Evolutionary conservation across 257 asterid genomes (phyloP), one percentile per base, ranked within the genome.

Genomic region (Salvia rosmarinus): DNA sequence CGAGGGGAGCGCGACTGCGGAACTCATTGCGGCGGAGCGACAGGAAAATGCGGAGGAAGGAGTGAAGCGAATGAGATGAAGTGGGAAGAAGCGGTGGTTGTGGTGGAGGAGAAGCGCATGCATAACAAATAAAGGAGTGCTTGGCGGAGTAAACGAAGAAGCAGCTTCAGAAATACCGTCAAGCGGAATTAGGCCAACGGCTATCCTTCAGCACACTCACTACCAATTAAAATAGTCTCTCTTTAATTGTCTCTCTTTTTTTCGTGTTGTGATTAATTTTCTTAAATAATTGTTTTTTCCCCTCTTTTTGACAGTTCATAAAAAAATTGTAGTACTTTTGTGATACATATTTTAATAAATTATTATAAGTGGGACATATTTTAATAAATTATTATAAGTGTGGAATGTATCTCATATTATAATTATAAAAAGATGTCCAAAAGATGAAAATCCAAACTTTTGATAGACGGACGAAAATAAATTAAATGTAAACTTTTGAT

Each of bases 1-100:
- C 4, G 95, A 82, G 35, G 96, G 92, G 52, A 91, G 86, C 67
- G 74, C 19, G 32, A 84, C 59, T 0, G 97, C 82, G 49, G 90
- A 76, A 21, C 68, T 58, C 96, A 87, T 86, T 43, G 83, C 75
- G 39, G 79, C 71, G 80, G 81, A 68, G 59, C 64, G 54, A 60
- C 50, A 37, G 44, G 71, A 35, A 9, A 70, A 40, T 42, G 47
- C 68, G 25, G 68, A 19, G 6, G 70, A 39, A 3, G 55, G 30
- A 55, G 65, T 44, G 71, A 55, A 77, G 64, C 79, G 81, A 66
- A 76, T 43, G 60, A 73, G 78, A 54, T 44, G 37, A 6, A 61
- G 55, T 0, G 65, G 59, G 56, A 43, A 51, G 32, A 43, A 51
- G 32, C 43, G 80, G 71, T 66, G 42, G 67, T 49, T 59, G 67